These are phyloP conservation scores for Alternaria atra DNA, from an alignment of 2,329 filamentous ascomycete species.

Conservation along the genomic window DNA sequence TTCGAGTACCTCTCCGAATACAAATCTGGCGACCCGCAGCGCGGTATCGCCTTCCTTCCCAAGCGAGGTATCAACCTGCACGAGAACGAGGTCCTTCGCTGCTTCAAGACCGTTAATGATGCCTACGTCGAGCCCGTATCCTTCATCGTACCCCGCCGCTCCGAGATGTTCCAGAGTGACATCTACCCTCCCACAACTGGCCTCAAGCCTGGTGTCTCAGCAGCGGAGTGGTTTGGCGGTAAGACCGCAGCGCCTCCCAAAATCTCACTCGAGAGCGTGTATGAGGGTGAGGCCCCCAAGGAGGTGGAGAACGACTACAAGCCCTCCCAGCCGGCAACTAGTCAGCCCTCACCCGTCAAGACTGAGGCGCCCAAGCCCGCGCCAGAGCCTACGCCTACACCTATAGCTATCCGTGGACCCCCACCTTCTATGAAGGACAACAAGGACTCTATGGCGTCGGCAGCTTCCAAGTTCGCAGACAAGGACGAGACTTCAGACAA, in stretches of 20 bases:
- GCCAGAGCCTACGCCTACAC: conserved; percentile 58
- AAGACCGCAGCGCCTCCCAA: conserved; percentile 87
- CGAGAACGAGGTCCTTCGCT: conserved; percentile 90
- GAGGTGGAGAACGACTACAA: conserved; percentile 78
- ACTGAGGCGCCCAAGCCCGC: conserved; percentile 62
- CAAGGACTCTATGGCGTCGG: conserved; percentile 83
- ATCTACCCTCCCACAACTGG: conserved; percentile 91
- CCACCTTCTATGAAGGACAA: conserved; percentile 82
- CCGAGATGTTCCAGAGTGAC: conserved; percentile 95
- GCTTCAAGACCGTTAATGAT: conserved; percentile 97
- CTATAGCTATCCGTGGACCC: conserved; percentile 59
- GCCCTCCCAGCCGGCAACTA: conserved; percentile 56
- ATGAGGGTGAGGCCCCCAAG: conserved; percentile 81
- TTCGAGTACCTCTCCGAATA: conserved; percentile 97
- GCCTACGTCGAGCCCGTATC: conserved; percentile 94
- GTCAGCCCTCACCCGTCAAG: conserved; percentile 58
- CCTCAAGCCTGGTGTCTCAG: conserved; percentile 79
- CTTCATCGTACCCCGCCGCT: conserved; percentile 92
- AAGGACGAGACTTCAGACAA: conserved; percentile 68
- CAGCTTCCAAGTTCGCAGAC: conserved; percentile 88
- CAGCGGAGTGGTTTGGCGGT: conserved; percentile 84
- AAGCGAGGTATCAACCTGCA: conserved; percentile 95
- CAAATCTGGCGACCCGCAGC: conserved; percentile 94
- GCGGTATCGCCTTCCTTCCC: conserved; percentile 92
- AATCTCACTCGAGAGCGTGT: conserved; percentile 91